Conservation (phyloP, 2,329 filamentous ascomycete species). For the Penicillium sp. region DNA sequence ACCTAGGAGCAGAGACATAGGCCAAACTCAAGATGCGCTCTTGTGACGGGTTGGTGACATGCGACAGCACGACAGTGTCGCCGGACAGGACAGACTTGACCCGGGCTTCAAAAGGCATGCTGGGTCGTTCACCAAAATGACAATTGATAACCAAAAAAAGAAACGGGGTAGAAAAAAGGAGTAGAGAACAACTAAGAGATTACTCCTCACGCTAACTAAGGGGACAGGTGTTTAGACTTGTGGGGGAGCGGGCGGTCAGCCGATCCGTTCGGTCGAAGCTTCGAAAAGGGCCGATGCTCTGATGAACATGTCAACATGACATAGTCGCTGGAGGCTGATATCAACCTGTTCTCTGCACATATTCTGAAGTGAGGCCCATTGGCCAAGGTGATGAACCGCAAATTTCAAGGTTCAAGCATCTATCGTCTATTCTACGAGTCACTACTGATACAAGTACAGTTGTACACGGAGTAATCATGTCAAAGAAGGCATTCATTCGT, state of each 20-base stretch:
- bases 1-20: slow-evolving; percentile 84
- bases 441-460: not conserved
- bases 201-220: slow-evolving; percentile 14
- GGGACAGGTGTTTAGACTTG: slow-evolving; percentile 34
- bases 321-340: too few relatives aligned
- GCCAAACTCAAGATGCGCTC: slow-evolving; percentile 89
- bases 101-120: slow-evolving; percentile 58
- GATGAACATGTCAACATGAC: too few relatives aligned
- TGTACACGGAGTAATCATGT: not conserved
- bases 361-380: too few relatives aligned
- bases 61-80: slow-evolving; percentile 84
- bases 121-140: slow-evolving; percentile 21
- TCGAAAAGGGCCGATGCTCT: not conserved
- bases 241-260: slow-evolving; percentile 35
- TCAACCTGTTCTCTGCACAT: too few relatives aligned
- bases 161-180: slow-evolving; percentile 8
- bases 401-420: too few relatives aligned
- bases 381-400: too few relatives aligned
- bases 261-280: not conserved
- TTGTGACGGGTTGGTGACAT: slow-evolving; percentile 75
- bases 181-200: slow-evolving; percentile 16
- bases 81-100: slow-evolving; percentile 95
- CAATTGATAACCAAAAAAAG: slow-evolving; percentile 11
- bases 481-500: slow-evolving; percentile 22
- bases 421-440: too few relatives aligned